Evolutionary conservation across 192 early-diverging fungal species (phyloP), one percentile per base, ranked within the genome.

Genomic region (Coemansia sp.): DNA sequence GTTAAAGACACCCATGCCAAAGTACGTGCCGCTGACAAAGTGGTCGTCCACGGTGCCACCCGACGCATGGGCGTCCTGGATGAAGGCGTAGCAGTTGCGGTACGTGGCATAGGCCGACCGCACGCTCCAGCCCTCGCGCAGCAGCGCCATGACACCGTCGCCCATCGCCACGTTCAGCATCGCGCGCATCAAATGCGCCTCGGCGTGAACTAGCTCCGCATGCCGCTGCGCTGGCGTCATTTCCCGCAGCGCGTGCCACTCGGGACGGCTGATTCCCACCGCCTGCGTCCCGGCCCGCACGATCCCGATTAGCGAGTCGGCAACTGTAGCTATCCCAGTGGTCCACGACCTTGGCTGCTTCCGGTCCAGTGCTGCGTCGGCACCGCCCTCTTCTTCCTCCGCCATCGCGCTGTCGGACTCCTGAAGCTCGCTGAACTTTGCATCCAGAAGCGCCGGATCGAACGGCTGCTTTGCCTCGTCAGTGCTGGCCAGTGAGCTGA

Each of bases 161-260:
- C 95, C 91, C 54, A 85, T 85, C 39, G 92, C 72, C 37, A 94
- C 86, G 58, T 87, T 88, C 22, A 96, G 83, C 39, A 92, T 68
- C 8, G 93, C 87, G 26, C 90, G 88, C 62, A 95, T 49, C 55
- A 95, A 78, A 47, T 86, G 85, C 5, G 88, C 83, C 45, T 96
- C 95, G 9, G 93, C 93, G 61, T 89, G 87, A 8, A 93, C 87
- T 43, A 96, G 83, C 84, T 96, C 95, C 65, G 76, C 78, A 43
- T 81, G 84, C 19, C 68, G 68, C 61, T 81, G 78, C n/a, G 47
- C 32, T 9, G 66, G 54, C 3, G 76, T 71, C 74, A 84, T 77
- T 6, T 58, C 45, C 40, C 61, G 57, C 15, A 80, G 66, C 22
- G 32, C 42, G 41, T 80, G 73, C 78, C 73, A 75, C 8, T 72